phyloP scores from a whole-genome alignment of 2,329 filamentous ascomycete species.

The Zalaria obscura region DNA sequence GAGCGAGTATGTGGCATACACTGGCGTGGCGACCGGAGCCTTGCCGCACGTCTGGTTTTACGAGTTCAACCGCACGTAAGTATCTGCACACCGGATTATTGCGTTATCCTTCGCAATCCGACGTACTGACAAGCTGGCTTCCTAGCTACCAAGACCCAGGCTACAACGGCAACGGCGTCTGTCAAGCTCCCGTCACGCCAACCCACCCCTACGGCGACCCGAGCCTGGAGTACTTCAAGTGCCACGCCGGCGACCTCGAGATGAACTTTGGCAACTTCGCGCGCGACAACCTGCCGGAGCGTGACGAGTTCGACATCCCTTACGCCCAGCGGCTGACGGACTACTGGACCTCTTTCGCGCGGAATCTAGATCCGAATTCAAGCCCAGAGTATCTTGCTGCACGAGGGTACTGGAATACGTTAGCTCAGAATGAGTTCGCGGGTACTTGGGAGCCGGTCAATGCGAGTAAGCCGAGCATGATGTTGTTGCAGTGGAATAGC shows the following conservation, averaged over 20 bases:
- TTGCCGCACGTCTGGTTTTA: conserved; percentile 22
- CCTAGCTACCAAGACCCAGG: conserved; percentile 16
- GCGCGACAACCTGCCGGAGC: conserved; percentile 18
- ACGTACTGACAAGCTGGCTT: too few species aligned
- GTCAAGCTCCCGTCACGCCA: conserved; percentile 14
- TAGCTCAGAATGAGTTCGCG: conserved; percentile 12
- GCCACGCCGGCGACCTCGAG: conserved; percentile 26
- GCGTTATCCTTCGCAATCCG: too few species aligned
- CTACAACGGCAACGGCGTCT: conserved; percentile 12
- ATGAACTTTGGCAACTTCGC: conserved; percentile 23
- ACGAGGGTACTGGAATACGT: conserved; percentile 16
- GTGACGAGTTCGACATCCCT: conserved; percentile 21
- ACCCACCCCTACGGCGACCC: conserved; percentile 20
- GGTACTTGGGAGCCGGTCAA: conserved; percentile 15
- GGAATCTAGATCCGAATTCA: conserved; percentile 21
- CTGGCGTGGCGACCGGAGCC: conserved; percentile 16
- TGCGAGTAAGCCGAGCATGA: conserved; percentile 3
- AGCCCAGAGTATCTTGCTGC: conserved; percentile 15
- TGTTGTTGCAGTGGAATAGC: conserved; percentile 6
- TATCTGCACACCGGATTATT: too few species aligned
- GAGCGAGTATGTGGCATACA: conserved; percentile 20
- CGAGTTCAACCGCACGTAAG: conserved; percentile 24
- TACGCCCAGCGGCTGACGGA: conserved; percentile 7
- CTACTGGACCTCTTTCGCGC: conserved; percentile 22
- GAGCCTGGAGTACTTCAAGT: conserved; percentile 26